These are phyloP conservation scores for Sugiyamaella qingdaonensis DNA, from an alignment of 805 yeast species.

Conservation along the genomic window DNA sequence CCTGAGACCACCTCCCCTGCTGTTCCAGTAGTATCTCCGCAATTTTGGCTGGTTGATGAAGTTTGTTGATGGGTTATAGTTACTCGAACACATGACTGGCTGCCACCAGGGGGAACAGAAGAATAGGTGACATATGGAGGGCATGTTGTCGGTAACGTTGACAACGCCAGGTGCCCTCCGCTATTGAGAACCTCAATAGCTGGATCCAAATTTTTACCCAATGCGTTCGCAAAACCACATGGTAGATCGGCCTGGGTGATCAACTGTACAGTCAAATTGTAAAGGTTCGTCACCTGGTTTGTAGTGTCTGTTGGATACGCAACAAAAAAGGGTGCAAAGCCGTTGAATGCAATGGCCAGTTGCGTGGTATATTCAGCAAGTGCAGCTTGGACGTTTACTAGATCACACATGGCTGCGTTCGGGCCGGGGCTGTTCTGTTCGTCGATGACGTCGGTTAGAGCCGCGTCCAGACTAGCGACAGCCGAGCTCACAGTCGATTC, in stretches of 20 bases:
- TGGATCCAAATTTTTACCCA: neutral
- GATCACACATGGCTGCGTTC: neutral
- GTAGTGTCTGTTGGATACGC: neutral
- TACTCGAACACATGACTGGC: neutral
- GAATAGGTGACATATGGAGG: no score
- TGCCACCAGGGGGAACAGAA: neutral
- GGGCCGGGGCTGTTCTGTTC: neutral
- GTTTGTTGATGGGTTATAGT: neutral
- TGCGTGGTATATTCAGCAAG: neutral
- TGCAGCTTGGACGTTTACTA: neutral
- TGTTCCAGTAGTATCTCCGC: constrained; percentile 2
- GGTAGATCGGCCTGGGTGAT: neutral
- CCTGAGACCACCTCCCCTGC: neutral
- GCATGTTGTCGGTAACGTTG: neutral
- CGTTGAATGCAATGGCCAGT: neutral
- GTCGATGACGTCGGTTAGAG: neutral
- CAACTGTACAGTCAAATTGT: neutral
- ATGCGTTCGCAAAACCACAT: neutral
- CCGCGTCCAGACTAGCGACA: neutral
- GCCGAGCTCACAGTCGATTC: neutral
- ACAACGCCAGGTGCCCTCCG: neutral
- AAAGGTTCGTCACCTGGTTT: neutral
- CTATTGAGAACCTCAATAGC: neutral
- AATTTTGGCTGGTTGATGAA: neutral
- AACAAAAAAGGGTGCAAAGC: neutral